Conservation (phyloP, 768 basidiomycete genomes). For the Cubamyces sp. region DNA sequence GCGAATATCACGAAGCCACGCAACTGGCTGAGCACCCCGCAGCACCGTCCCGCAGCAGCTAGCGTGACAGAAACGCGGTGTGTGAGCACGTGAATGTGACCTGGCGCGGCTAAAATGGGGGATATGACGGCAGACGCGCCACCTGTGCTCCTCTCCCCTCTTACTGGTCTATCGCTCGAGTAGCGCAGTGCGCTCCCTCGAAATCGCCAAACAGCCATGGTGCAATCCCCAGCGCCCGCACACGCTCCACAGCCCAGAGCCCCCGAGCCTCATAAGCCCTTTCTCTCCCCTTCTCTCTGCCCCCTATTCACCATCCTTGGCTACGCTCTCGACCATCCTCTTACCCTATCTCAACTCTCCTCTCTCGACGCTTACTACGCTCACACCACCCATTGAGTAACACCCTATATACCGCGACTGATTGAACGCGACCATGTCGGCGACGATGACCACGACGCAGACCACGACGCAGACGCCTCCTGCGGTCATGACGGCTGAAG, state of each 20-base stretch:
- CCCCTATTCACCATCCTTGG: neutral
- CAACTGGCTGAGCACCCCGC: neutral
- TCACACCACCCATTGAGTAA: too few relatives aligned
- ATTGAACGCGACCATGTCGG: neutral
- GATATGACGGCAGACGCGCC: constrained; percentile 16
- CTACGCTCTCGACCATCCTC: neutral
- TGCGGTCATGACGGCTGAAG: constrained; percentile 34
- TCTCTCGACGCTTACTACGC: neutral
- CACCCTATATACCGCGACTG: neutral
- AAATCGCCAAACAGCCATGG: neutral
- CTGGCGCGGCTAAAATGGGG: constrained; percentile 14
- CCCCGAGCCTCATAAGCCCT: constrained; percentile 6
- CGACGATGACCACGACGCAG: neutral
- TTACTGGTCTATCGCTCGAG: neutral
- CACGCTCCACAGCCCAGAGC: constrained; percentile 10
- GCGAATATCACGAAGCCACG: too few relatives aligned
- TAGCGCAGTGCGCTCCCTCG: neutral
- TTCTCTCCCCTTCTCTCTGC: neutral
- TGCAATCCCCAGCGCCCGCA: neutral
- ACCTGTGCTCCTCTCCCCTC: constrained; percentile 15
- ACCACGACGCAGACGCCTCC: neutral
- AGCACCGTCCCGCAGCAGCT: neutral
- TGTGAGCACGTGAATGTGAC: constrained; percentile 16
- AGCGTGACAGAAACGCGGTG: neutral
- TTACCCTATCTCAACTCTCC: neutral